Evolutionary conservation across 306 rosid genomes (phyloP), one percentile per base, ranked within the genome.

Genomic region (Comarum palustre): DNA sequence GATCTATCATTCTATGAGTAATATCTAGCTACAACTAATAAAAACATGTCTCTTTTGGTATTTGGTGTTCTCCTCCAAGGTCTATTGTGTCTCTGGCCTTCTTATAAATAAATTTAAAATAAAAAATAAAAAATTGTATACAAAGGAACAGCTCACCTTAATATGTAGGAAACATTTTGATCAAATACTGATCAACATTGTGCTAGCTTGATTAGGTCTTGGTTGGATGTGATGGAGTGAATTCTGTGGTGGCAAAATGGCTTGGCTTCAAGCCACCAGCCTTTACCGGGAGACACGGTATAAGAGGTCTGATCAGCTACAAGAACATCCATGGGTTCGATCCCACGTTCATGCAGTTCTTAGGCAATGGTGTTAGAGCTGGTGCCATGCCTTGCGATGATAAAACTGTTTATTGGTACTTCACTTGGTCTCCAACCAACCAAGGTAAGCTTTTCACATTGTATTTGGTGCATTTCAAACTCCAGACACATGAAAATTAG

Each of bases 211-310:
- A 63, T 60, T 25, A 90, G 96, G 93, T 86, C 17, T 66, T 90
- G 77, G 80, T 93, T 29, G 97, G 93, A 15, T 86, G 89, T 79
- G 98, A 93, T 79, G 93, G 98, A 79, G 89, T 93, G 64, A 93
- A 93, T 81, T 90, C 98, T 0, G 17, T 70, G 66, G 98, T 89
- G 12, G 87, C 89, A 55, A 87, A 81, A 77, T 89, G 96, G 89
- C 61, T 93, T 5, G 91, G 89, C 32, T 90, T 93, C 63, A 83
- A 86, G 58, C 73, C 75, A 27, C 82, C 93, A 0, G 45, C 79
- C n/a, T 78, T 54, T 73, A 39, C 86, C 3, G 76, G 86, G 4
- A 88, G 96, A 79, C 75, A 17, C 66, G 93, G 85, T 38, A 66
- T 86, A 1, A 83, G 98, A 22, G 98, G 98, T 0, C n/a, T 62